phyloP scores from a whole-genome alignment of 2,329 filamentous ascomycete genomes.

The Pleurostoma richardsiae region DNA sequence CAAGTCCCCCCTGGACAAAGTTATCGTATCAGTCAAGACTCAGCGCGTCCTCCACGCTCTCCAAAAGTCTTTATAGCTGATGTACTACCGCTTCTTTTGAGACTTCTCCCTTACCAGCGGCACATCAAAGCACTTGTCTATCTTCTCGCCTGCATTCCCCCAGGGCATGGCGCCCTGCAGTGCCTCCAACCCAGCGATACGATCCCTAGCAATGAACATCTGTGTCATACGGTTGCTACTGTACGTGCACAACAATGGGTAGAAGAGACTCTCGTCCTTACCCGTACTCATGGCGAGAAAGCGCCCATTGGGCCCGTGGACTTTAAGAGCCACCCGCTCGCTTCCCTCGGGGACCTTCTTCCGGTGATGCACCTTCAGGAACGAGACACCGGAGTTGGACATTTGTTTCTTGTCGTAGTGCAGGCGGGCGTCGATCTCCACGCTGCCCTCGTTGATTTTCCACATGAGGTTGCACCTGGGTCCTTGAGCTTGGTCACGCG shows the following conservation, averaged over 20 bases:
- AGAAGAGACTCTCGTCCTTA: constrained; percentile 14
- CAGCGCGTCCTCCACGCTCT: too few species aligned
- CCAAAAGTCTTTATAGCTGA: neutral
- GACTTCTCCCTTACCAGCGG: constrained; percentile 4
- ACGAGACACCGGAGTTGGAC: constrained; percentile 20
- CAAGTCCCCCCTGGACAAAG: too few species aligned
- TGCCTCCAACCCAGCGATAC: constrained; percentile 12
- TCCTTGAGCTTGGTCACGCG: constrained; percentile 9
- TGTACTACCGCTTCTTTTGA: neutral
- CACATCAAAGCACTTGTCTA: constrained; percentile 13
- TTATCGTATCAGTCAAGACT: too few species aligned
- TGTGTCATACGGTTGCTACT: constrained; percentile 11
- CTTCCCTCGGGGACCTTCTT: constrained; percentile 8
- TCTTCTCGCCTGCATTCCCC: constrained; percentile 17
- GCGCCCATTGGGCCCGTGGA: constrained; percentile 4
- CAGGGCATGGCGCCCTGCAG: constrained; percentile 15
- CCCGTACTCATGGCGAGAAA: constrained; percentile 14
- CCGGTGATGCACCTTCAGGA: constrained; percentile 16
- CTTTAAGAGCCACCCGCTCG: too few species aligned
- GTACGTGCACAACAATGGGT: constrained; percentile 22
- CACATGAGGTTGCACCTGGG: constrained; percentile 10
- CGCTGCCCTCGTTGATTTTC: constrained; percentile 11
- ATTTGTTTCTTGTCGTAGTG: constrained; percentile 28
- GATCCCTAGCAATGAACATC: constrained; percentile 20
- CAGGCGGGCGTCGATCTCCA: constrained; percentile 19